Conservation (phyloP, 2,329 filamentous ascomycete species). For the Ascochyta rabiei region DNA sequence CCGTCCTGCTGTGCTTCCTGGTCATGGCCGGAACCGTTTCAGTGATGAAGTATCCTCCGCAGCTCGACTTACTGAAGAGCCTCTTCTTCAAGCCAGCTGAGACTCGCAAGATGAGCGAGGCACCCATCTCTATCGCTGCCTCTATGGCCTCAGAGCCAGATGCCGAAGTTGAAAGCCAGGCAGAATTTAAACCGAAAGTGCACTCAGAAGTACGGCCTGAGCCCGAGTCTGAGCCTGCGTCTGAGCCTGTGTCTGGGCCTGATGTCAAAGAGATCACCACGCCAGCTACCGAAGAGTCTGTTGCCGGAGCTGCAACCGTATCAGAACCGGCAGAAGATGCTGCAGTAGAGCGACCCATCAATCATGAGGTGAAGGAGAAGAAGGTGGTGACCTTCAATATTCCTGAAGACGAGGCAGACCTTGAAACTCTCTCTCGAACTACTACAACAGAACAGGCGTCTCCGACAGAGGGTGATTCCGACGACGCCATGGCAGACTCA, state of each 20-base stretch:
- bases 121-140: constrained; percentile 14
- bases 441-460: constrained; percentile 41
- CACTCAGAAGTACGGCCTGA: constrained; percentile 4
- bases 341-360: constrained; percentile 6
- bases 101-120: constrained; percentile 14
- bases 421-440: constrained; percentile 41
- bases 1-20: constrained; percentile 18
- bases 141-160: background rate
- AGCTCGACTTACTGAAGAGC: constrained; percentile 22
- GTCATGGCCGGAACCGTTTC: constrained; percentile 21
- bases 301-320: constrained; percentile 8
- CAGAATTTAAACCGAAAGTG: background rate
- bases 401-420: constrained; percentile 41
- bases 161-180: background rate
- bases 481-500: constrained; percentile 12
- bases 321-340: constrained; percentile 16
- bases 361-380: constrained; percentile 36
- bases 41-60: constrained; percentile 21
- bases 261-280: constrained; percentile 9
- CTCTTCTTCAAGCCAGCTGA: constrained; percentile 23
- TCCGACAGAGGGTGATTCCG: constrained; percentile 23
- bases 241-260: background rate
- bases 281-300: background rate
- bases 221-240: background rate
- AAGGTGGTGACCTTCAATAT: constrained; percentile 44